phyloP scores from a whole-genome alignment of 148 eudicot genomes.

The Polygonum maritimum region DNA sequence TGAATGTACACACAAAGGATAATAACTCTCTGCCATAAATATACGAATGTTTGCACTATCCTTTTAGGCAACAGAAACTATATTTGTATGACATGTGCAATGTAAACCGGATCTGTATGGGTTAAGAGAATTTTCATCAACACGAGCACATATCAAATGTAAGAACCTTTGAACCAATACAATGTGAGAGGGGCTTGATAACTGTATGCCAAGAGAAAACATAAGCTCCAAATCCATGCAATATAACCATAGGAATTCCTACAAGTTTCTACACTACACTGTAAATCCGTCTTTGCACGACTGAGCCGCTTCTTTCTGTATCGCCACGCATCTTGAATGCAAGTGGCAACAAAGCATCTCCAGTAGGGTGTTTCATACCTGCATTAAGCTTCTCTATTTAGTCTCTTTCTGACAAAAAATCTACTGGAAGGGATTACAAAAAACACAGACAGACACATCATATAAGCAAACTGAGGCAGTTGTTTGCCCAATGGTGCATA shows the following conservation, averaged over 20 bases:
- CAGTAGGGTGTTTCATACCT: slow-evolving; percentile 79
- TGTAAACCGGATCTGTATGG: no score
- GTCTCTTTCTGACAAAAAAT: neutral
- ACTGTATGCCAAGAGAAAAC: slow-evolving; percentile 79
- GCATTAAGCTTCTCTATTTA: neutral
- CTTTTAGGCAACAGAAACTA: no score
- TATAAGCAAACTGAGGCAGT: neutral
- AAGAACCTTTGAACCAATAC: slow-evolving; percentile 56
- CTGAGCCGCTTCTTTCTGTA: slow-evolving; percentile 52
- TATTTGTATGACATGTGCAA: no score
- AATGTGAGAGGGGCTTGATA: slow-evolving; percentile 60
- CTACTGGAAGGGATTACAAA: neutral
- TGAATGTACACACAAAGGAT: no score
- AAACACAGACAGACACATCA: neutral
- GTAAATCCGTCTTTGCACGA: slow-evolving; percentile 11
- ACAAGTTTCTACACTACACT: neutral
- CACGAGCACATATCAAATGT: slow-evolving; percentile 49
- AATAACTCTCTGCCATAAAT: no score
- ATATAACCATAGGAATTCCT: slow-evolving; percentile 53
- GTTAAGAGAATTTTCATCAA: no score
- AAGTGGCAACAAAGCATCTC: slow-evolving; percentile 53
- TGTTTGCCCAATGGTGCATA: neutral
- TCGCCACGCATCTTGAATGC: slow-evolving; percentile 77
- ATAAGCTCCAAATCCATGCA: slow-evolving; percentile 96
- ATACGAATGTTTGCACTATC: no score